Percentiles rank a stretch among this genome's conserved stretches.
Evolutionary conservation across 257 asterid species (phyloP).

Genomic region (Solanum etuberosum): DNA sequence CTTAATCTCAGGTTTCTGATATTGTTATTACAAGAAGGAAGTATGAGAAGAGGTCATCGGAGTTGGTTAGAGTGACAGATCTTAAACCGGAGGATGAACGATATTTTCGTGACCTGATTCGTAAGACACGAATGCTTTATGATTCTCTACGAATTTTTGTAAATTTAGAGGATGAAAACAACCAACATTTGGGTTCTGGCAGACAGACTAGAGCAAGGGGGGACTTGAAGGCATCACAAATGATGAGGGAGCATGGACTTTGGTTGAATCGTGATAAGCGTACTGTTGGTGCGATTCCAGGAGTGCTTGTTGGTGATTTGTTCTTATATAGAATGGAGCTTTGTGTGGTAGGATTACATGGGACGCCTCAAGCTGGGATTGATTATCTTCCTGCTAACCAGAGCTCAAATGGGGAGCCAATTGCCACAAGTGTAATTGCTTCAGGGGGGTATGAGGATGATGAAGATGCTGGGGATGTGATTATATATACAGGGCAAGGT

Average conservation of each 20-base stretch:
- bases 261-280: slow-evolving; percentile 78
- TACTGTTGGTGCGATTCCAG: slow-evolving; percentile 71
- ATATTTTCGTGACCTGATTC: slow-evolving; percentile 8
- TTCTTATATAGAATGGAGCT: slow-evolving; percentile 81
- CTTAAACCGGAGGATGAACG: slow-evolving; percentile 8
- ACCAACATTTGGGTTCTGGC: background rate
- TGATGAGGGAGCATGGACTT: slow-evolving; percentile 45
- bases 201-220: slow-evolving; percentile 4
- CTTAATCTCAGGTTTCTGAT: slow-evolving; percentile 15
- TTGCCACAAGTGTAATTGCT: slow-evolving; percentile 80
- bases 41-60: slow-evolving; percentile 32
- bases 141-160: slow-evolving; percentile 11
- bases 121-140: slow-evolving; percentile 10
- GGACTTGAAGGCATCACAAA: background rate
- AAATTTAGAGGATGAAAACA: slow-evolving; percentile 4
- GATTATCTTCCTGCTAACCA: slow-evolving; percentile 60
- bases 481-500: slow-evolving; percentile 87
- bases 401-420: slow-evolving; percentile 82
- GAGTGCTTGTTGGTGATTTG: slow-evolving; percentile 61
- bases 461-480: slow-evolving; percentile 70
- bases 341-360: slow-evolving; percentile 77
- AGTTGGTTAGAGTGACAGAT: slow-evolving; percentile 42
- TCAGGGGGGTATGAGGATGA: slow-evolving; percentile 96
- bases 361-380: slow-evolving; percentile 88
- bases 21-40: slow-evolving; percentile 24